These are phyloP conservation scores for Nemania abortiva DNA, from an alignment of 2,329 filamentous ascomycete species.

Conservation along the genomic window DNA sequence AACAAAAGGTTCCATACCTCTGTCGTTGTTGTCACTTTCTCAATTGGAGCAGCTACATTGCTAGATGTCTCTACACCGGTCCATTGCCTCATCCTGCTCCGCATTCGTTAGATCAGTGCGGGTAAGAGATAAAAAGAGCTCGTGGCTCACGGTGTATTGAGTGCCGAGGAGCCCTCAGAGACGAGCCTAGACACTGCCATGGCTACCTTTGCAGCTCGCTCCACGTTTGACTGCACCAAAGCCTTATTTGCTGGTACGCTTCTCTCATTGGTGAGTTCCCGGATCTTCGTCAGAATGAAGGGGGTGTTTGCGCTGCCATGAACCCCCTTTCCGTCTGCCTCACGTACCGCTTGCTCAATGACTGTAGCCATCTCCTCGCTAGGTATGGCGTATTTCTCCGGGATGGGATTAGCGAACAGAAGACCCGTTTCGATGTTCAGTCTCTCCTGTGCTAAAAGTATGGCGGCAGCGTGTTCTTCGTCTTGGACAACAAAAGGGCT, in stretches of 20 bases:
- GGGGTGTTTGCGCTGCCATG: slow-evolving; percentile 85
- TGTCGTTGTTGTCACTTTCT: slow-evolving; percentile 26
- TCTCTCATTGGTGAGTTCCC: slow-evolving; percentile 78
- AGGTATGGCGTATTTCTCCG: slow-evolving; percentile 75
- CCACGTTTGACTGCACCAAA: slow-evolving; percentile 66
- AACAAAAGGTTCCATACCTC: slow-evolving; percentile 43
- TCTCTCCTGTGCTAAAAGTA: slow-evolving; percentile 82
- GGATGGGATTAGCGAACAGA: slow-evolving; percentile 90
- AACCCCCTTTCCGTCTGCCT: slow-evolving; percentile 73
- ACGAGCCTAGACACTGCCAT: slow-evolving; percentile 64
- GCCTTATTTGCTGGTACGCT: slow-evolving; percentile 81
- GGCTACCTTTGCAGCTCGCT: slow-evolving; percentile 66
- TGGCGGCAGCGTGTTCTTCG: slow-evolving; percentile 87
- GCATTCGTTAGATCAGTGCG: slow-evolving; percentile 40
- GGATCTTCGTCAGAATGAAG: slow-evolving; percentile 82
- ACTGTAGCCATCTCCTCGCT: slow-evolving; percentile 76
- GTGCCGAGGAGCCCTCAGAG: slow-evolving; percentile 45
- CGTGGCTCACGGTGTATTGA: slow-evolving; percentile 49
- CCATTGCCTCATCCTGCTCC: slow-evolving; percentile 43
- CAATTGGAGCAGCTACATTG: slow-evolving; percentile 32
- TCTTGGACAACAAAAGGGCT: slow-evolving; percentile 81
- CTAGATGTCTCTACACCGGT: slow-evolving; percentile 22
- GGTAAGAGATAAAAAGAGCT: slow-evolving; percentile 37
- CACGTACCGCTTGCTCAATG: slow-evolving; percentile 75
- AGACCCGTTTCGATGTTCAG: slow-evolving; percentile 82